Evolutionary conservation across 495 filamentous ascomycete genomes (phyloP).

Genomic region (Daldinia grandis): DNA sequence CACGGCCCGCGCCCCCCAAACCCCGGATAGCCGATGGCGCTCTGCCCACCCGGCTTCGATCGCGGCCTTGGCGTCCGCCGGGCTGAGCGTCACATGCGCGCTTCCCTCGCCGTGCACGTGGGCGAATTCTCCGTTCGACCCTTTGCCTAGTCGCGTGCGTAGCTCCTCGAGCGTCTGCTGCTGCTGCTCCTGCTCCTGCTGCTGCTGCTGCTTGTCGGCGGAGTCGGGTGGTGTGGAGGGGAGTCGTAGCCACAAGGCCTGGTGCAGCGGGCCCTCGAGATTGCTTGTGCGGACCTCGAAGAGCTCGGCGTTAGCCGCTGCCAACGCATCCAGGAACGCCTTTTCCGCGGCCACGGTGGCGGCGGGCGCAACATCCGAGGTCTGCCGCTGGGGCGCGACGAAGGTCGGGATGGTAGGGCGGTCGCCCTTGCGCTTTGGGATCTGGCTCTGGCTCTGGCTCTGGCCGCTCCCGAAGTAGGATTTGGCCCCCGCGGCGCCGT

Average conservation of each 20-base stretch:
- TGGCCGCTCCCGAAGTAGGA: neutral
- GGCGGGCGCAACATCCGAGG: neutral
- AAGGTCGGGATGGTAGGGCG: slow-evolving; percentile 41
- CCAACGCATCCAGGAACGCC: slow-evolving; percentile 22
- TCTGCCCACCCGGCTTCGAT: slow-evolving; percentile 48
- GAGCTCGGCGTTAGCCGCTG: slow-evolving; percentile 23
- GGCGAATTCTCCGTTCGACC: slow-evolving; percentile 41
- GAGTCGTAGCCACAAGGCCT: slow-evolving; percentile 38
- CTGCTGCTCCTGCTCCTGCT: too few relatives aligned
- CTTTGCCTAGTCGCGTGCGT: slow-evolving; percentile 14
- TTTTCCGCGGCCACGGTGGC: neutral
- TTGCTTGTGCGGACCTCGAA: slow-evolving; percentile 32
- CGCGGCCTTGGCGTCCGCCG: slow-evolving; percentile 44
- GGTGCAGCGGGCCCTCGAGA: slow-evolving; percentile 42
- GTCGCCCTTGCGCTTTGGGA: neutral
- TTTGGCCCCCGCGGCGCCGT: neutral
- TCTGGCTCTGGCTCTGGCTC: neutral
- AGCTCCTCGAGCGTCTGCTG: neutral
- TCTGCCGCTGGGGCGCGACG: slow-evolving; percentile 49
- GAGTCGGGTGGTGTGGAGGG: neutral
- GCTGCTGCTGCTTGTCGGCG: neutral
- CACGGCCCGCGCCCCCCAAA: slow-evolving; percentile 12
- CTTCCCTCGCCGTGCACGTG: slow-evolving; percentile 49
- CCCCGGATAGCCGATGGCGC: slow-evolving; percentile 43
- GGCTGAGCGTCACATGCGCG: slow-evolving; percentile 43